Evolutionary conservation across 306 rosid genomes (phyloP).

Genomic region (Luffa aegyptiaca): DNA sequence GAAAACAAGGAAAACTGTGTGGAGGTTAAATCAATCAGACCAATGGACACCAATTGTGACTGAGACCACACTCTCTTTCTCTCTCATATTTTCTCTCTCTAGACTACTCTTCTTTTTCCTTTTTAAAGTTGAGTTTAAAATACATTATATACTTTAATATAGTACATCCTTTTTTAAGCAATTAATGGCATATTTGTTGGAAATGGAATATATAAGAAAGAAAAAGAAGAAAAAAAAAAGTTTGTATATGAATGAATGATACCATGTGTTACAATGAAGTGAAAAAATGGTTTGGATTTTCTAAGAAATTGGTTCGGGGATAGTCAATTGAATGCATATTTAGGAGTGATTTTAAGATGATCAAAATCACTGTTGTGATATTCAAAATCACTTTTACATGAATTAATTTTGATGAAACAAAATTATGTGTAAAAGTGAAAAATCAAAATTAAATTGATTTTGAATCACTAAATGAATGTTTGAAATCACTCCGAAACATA

Average conservation of each 20-base stretch:
- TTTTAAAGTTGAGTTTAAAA: neutral
- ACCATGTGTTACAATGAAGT: neutral
- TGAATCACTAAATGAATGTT: no score
- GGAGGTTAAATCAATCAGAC: slow-evolving; percentile 15
- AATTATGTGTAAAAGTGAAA: no score
- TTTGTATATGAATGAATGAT: neutral
- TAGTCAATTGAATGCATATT: no score
- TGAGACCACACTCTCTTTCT: neutral
- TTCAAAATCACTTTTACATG: no score
- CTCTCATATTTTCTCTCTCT: neutral
- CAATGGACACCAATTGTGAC: slow-evolving; percentile 3
- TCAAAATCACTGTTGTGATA: no score
- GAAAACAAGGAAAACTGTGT: slow-evolving; percentile 3
- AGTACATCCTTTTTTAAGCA: slow-evolving; percentile 1
- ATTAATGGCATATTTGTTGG: neutral
- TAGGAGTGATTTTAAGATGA: no score
- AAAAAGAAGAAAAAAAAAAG: neutral
- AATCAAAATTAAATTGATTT: no score
- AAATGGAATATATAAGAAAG: neutral
- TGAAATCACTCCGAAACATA: no score
- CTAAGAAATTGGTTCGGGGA: no score
- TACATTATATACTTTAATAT: neutral
- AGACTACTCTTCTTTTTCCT: neutral
- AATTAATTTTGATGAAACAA: no score
- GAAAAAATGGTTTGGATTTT: neutral